phyloP scores from a whole-genome alignment of 2,329 filamentous ascomycete species.

The Penicillium sp. region DNA sequence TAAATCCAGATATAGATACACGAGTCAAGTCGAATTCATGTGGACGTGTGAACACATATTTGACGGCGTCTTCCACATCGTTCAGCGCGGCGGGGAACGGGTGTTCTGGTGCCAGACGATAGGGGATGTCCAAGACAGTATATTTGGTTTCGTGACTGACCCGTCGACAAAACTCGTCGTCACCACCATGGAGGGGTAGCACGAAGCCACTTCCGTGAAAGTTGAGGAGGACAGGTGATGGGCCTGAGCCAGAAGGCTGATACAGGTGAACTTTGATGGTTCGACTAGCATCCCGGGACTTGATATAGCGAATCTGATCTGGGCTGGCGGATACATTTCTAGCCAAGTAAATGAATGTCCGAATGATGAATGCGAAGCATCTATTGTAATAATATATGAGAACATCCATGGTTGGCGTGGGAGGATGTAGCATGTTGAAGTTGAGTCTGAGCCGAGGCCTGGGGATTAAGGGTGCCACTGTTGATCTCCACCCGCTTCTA shows the following conservation, averaged over 20 bases:
- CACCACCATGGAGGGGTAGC: constrained; percentile 30
- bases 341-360: constrained; percentile 5
- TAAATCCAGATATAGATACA: constrained; percentile 43
- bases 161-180: constrained; percentile 31
- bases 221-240: constrained; percentile 33
- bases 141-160: constrained; percentile 27
- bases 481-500: background rate
- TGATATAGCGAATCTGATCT: constrained; percentile 29
- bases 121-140: constrained; percentile 39
- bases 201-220: constrained; percentile 38
- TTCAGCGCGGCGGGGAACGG: constrained; percentile 42
- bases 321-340: constrained; percentile 9
- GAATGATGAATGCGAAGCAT: constrained; percentile 19
- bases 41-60: constrained; percentile 34
- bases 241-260: constrained; percentile 12
- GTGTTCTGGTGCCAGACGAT: constrained; percentile 42
- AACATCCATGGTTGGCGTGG: background rate
- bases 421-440: background rate
- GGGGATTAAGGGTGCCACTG: background rate
- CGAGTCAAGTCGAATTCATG: constrained; percentile 33
- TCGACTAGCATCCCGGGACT: constrained; percentile 29
- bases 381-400: constrained; percentile 19
- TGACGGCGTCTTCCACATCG: constrained; percentile 41
- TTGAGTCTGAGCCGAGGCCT: background rate
- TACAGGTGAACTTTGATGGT: constrained; percentile 35